Percentiles rank a stretch among this genome's conserved stretches.
Conservation (phyloP, 805 yeast species). For the Metschnikowia dekortorum region DNA sequence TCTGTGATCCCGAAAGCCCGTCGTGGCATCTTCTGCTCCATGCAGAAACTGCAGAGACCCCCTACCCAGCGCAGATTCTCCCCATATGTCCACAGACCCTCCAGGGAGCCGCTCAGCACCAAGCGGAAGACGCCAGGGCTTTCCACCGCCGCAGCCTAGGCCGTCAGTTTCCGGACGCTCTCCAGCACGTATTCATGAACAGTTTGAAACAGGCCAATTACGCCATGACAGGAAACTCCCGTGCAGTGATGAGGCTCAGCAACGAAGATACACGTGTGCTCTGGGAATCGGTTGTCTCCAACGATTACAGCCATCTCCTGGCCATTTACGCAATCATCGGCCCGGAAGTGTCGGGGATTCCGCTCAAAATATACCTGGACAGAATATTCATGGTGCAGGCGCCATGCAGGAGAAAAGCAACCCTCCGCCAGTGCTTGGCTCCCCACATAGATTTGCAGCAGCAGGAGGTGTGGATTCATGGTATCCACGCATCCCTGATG, state of each 20-base stretch:
- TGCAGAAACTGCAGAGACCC: slow-evolving; percentile 4
- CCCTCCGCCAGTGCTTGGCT: slow-evolving; percentile 13
- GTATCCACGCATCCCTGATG: slow-evolving; percentile 22
- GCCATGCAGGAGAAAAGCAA: slow-evolving; percentile 16
- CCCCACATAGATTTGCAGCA: slow-evolving; percentile 12
- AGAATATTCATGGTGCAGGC: slow-evolving; percentile 26
- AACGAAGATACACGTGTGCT: slow-evolving; percentile 53
- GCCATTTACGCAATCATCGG: slow-evolving; percentile 23
- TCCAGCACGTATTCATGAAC: slow-evolving; percentile 62
- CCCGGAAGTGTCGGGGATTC: slow-evolving; percentile 28
- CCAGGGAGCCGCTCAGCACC: too few species aligned
- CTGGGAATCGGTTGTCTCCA: slow-evolving; percentile 48
- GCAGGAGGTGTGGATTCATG: slow-evolving; percentile 26
- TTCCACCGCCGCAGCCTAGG: too few species aligned
- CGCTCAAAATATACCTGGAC: slow-evolving; percentile 46
- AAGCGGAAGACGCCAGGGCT: too few species aligned
- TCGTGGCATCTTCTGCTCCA: slow-evolving; percentile 36
- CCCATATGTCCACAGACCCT: slow-evolving; percentile 15
- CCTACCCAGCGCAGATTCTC: slow-evolving; percentile 30
- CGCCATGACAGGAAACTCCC: slow-evolving; percentile 71
- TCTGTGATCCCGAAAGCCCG: slow-evolving; percentile 24
- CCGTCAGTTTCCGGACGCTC: background rate
- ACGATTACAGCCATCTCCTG: slow-evolving; percentile 27
- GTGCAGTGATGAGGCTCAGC: slow-evolving; percentile 72
- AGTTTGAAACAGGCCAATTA: slow-evolving; percentile 80